phyloP scores from a whole-genome alignment of 139 green algal genomes.

The Spirogloea muscicola region DNA sequence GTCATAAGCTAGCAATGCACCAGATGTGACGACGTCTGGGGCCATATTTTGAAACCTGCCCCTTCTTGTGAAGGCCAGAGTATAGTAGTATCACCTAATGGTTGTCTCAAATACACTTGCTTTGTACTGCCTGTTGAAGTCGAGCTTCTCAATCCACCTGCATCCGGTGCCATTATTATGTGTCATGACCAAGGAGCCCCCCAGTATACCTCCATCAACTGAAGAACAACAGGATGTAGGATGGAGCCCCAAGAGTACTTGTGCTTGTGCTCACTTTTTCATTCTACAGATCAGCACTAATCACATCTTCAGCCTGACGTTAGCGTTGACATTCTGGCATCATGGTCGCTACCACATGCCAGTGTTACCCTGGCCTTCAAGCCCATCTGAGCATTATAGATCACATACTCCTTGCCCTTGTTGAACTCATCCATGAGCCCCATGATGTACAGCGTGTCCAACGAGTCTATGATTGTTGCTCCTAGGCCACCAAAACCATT shows the following conservation, averaged over 20 bases:
- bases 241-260: too few relatives aligned
- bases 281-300: too few relatives aligned
- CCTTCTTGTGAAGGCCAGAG: neutral
- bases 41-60: neutral
- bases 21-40: neutral
- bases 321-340: too few relatives aligned
- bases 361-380: too few relatives aligned
- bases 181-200: too few relatives aligned
- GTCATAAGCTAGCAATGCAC: neutral
- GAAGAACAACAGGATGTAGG: too few relatives aligned
- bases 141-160: slow-evolving; percentile 57
- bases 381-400: too few relatives aligned
- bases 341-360: too few relatives aligned
- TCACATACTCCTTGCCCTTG: slow-evolving; percentile 47
- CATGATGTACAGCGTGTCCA: slow-evolving; percentile 77
- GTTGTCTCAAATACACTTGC: slow-evolving; percentile 64
- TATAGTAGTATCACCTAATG: slow-evolving; percentile 47
- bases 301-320: too few relatives aligned
- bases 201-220: too few relatives aligned
- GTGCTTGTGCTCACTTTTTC: too few relatives aligned
- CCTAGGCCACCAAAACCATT: slow-evolving; percentile 58
- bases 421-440: slow-evolving; percentile 53
- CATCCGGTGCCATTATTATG: too few relatives aligned
- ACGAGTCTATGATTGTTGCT: slow-evolving; percentile 57
- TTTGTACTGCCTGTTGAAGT: slow-evolving; percentile 52